Evolutionary conservation across 306 rosid genomes (phyloP).

Genomic region (barrel medic (Medicago truncatula)): DNA sequence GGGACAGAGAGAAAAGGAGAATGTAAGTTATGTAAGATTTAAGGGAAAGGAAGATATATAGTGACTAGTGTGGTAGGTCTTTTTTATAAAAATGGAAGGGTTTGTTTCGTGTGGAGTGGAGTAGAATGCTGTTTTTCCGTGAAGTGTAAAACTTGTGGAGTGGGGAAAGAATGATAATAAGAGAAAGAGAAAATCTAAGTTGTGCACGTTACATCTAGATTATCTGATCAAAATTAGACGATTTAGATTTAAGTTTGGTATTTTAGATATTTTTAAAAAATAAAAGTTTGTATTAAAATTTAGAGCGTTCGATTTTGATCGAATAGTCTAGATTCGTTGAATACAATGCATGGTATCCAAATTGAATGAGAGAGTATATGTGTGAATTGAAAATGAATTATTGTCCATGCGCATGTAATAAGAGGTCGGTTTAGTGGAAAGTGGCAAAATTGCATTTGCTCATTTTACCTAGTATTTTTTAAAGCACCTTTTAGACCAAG

Average conservation of each 20-base stretch:
- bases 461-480: conserved; percentile 34
- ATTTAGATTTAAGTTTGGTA: not conserved
- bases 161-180: conserved; percentile 25
- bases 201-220: not conserved
- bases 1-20: conserved; percentile 37
- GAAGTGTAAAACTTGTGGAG: conserved; percentile 40
- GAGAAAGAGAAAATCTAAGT: not conserved
- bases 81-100: conserved; percentile 39
- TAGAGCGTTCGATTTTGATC: too few species aligned
- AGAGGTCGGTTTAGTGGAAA: conserved; percentile 62
- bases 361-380: not conserved
- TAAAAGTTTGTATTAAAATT: not conserved
- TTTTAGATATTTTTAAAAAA: too few species aligned
- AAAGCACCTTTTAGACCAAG: conserved; percentile 2
- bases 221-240: not conserved
- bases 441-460: conserved; percentile 47
- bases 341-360: not conserved
- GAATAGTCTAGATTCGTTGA: too few species aligned
- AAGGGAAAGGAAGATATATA: conserved; percentile 49
- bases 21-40: conserved; percentile 26
- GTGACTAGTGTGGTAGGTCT: conserved; percentile 13
- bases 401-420: conserved; percentile 77
- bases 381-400: conserved; percentile 37
- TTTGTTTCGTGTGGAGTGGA: conserved; percentile 55
- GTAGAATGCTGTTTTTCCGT: conserved; percentile 45